A percentile compares a stretch with the other conserved stretches of the same genome.
These are phyloP conservation scores for Nepenthes mirabilis DNA, from an alignment of 148 eudicot genomes.

Conservation along the genomic window DNA sequence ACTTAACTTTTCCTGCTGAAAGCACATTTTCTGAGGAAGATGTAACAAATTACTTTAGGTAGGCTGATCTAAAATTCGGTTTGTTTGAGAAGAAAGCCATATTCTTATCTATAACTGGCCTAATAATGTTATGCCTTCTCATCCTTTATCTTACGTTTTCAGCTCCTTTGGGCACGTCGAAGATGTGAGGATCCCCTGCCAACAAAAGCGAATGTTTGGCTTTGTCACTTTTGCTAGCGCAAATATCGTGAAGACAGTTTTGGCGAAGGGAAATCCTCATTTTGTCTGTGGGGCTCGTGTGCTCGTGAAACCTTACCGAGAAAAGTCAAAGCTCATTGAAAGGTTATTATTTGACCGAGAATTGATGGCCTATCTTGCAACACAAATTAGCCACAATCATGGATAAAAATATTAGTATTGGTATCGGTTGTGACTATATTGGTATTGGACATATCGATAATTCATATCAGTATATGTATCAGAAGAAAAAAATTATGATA, in stretches of 20 bases:
- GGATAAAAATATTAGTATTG: no score
- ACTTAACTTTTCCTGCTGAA: slow-evolving; percentile 59
- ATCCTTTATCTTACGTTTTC: background rate
- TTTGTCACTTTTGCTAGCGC: slow-evolving; percentile 39
- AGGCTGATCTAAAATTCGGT: background rate
- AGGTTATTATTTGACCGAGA: slow-evolving; percentile 15
- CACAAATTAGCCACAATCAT: no score
- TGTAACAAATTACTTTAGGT: slow-evolving; percentile 52
- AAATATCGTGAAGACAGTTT: slow-evolving; percentile 24
- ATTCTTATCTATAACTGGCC: background rate
- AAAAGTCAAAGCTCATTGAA: slow-evolving; percentile 28
- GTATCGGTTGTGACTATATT: no score
- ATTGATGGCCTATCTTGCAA: background rate
- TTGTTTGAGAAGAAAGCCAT: no score
- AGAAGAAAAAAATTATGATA: no score
- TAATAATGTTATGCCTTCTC: background rate
- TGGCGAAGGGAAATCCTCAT: slow-evolving; percentile 39
- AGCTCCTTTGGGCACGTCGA: slow-evolving; percentile 38
- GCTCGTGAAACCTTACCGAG: slow-evolving; percentile 48
- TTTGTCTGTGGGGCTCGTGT: slow-evolving; percentile 49
- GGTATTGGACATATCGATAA: no score
- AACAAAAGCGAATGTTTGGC: slow-evolving; percentile 46
- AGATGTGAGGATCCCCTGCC: slow-evolving; percentile 56
- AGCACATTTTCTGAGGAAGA: slow-evolving; percentile 56
- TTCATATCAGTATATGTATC: no score